Evolutionary conservation across 805 yeast genomes (phyloP).

Genomic region (Pachysolen tannophilus): DNA sequence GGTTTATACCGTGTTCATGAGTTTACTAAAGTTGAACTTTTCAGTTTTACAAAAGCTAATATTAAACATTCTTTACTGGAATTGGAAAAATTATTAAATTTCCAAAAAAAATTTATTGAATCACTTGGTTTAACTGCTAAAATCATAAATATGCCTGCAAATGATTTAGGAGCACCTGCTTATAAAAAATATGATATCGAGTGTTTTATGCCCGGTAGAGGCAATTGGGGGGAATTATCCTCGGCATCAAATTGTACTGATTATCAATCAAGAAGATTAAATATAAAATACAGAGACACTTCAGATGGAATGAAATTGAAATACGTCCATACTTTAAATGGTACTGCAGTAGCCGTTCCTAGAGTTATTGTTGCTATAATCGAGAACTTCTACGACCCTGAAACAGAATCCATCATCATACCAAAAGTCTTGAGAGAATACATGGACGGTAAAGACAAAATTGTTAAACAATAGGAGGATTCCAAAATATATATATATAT

Average conservation of each 20-base stretch:
- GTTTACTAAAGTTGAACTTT: conserved; percentile 89
- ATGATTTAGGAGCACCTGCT: conserved; percentile 93
- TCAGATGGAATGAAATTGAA: conserved; percentile 22
- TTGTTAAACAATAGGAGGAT: conserved; percentile 10
- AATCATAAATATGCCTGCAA: conserved; percentile 80
- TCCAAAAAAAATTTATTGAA: conserved; percentile 58
- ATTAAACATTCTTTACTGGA: conserved; percentile 30
- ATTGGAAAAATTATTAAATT: conserved; percentile 49
- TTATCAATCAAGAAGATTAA: conserved; percentile 79
- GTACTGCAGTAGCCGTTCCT: conserved; percentile 95
- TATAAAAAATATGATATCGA: conserved; percentile 87
- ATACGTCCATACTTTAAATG: conserved; percentile 81
- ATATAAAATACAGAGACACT: conserved; percentile 48
- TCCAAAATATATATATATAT: too few species aligned
- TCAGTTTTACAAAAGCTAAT: conserved; percentile 53
- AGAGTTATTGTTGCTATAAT: conserved; percentile 83
- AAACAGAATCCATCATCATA: conserved; percentile 41
- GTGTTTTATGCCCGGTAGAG: conserved; percentile 98
- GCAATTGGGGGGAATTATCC: conserved; percentile 85
- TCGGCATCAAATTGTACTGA: conserved; percentile 91
- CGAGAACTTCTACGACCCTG: conserved; percentile 72
- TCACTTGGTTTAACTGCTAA: conserved; percentile 75
- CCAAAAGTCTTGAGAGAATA: conserved; percentile 63
- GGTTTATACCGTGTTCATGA: conserved; percentile 95
- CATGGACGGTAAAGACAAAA: conserved; percentile 56